Conservation (phyloP, 1,284 basidiomycete genomes). For the Paramarasmius palmivorus region DNA sequence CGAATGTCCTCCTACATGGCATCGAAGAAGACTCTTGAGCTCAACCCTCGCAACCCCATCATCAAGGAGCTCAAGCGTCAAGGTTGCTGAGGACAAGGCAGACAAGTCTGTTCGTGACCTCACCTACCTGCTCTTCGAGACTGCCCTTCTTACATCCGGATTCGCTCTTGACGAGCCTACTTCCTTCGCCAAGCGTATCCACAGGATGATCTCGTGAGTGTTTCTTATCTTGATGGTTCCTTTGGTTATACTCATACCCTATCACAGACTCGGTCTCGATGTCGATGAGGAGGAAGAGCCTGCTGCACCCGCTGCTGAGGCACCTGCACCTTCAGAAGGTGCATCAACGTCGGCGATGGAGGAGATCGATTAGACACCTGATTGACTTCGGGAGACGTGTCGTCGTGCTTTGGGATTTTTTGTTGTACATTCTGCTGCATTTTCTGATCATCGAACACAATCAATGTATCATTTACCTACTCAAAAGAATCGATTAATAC, state of each 20-base stretch:
- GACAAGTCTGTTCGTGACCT: conserved; percentile 99
- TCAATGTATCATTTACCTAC: not conserved
- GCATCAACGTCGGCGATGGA: conserved; percentile 79
- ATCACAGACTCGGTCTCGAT: conserved; percentile 69
- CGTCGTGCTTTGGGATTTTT: conserved; percentile 5
- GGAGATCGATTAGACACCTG: conserved; percentile 70
- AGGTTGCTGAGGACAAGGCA: conserved; percentile 95
- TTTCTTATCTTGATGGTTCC: conserved; percentile 8
- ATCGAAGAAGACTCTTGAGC: conserved; percentile 98
- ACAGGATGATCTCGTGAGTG: conserved; percentile 88
- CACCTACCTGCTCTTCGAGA: conserved; percentile 96
- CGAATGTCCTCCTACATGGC: conserved; percentile 99
- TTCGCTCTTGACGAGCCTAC: conserved; percentile 96
- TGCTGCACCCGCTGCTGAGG: conserved; percentile 34
- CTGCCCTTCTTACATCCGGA: conserved; percentile 89
- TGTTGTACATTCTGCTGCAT: not conserved
- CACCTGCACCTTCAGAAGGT: conserved; percentile 51
- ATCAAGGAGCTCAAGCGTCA: conserved; percentile 95
- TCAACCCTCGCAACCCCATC: conserved; percentile 94
- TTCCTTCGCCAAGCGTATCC: conserved; percentile 94
- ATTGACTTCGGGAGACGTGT: not conserved
- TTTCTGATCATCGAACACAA: not conserved
- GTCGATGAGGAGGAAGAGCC: conserved; percentile 74
- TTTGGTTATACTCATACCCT: conserved; percentile 12
- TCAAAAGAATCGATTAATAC: not conserved